Evolutionary conservation across 352 stramenopile species (phyloP).

Genomic region (Globisporangium irregulare): DNA sequence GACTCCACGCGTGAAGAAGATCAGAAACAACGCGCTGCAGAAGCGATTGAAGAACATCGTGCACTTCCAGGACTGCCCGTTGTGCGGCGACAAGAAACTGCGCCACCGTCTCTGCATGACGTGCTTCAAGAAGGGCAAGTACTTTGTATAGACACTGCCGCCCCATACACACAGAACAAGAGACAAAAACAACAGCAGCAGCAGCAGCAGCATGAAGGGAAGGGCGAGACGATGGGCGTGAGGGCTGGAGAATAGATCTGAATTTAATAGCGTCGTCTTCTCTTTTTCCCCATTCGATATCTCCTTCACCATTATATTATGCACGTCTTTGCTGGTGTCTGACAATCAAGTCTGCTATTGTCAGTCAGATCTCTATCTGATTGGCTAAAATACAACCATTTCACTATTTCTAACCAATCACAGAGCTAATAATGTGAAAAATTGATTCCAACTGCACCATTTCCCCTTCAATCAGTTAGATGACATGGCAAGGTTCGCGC

Average conservation of each 20-base stretch:
- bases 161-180: conserved; percentile 1
- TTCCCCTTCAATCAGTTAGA: conserved; percentile 5
- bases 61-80: conserved; percentile 82
- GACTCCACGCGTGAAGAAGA: conserved; percentile 83
- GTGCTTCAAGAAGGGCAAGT: conserved; percentile 91
- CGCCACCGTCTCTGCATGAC: conserved; percentile 88
- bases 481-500: not conserved
- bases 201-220: not conserved
- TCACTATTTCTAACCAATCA: not conserved
- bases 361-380: not conserved
- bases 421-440: not conserved
- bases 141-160: conserved; percentile 66
- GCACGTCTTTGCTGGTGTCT: not conserved
- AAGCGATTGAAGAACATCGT: conserved; percentile 91
- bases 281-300: not conserved
- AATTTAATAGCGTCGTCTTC: not conserved
- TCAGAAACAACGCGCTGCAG: conserved; percentile 84
- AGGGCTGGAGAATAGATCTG: conserved; percentile 6
- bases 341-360: not conserved
- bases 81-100: conserved; percentile 87
- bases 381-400: not conserved
- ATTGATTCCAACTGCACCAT: conserved; percentile 1
- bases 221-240: not conserved
- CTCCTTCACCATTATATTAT: not conserved
- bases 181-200: not conserved